Evolutionary conservation across 345 rosid genomes (phyloP).

Genomic region (Brassica carinata): DNA sequence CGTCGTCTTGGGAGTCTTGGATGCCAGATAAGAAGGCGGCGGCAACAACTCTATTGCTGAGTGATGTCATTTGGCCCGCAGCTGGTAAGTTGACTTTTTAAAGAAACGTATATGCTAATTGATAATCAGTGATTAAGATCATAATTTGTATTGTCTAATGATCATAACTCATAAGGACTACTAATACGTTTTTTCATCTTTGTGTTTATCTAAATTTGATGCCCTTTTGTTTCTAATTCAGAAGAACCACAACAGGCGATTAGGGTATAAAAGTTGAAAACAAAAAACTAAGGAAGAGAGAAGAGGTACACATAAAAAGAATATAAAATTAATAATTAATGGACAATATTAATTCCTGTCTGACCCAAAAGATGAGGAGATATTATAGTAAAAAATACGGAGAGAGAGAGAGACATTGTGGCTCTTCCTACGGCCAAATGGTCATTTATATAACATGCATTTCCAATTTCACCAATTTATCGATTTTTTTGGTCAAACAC

Average conservation of each 20-base stretch:
- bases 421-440: constrained; percentile 27
- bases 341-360: constrained; percentile 6
- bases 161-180: background rate
- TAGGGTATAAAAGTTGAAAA: constrained; percentile 27
- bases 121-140: background rate
- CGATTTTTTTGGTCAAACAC: background rate
- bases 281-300: background rate
- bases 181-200: background rate
- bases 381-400: background rate
- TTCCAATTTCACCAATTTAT: constrained; percentile 12
- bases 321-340: background rate
- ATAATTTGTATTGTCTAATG: background rate
- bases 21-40: constrained; percentile 57
- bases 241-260: constrained; percentile 29
- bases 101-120: background rate
- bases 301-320: background rate
- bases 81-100: constrained; percentile 54
- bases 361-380: constrained; percentile 16
- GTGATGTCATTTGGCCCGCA: constrained; percentile 93
- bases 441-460: constrained; percentile 20
- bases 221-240: constrained; percentile 21
- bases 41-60: constrained; percentile 53
- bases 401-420: constrained; percentile 13
- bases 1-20: constrained; percentile 72
- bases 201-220: constrained; percentile 4